Base-by-base conservation (phyloP, 805 yeast genomes). In the Metschnikowia rubicola region DNA sequence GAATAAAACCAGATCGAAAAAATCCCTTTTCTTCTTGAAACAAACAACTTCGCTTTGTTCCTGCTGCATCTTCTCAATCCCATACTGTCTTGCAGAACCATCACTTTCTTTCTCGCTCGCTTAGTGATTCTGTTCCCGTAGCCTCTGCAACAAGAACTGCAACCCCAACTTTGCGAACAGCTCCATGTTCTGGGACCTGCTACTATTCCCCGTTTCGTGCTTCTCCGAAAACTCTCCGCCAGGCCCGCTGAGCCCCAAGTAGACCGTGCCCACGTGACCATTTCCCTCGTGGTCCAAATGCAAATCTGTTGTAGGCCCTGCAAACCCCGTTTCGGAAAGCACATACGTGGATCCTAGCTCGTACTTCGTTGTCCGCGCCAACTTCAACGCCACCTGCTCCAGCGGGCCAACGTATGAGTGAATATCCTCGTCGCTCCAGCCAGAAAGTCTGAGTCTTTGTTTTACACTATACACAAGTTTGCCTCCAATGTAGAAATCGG, bases 301-400 rank as follows among this genome's bases (percentile, higher is more conserved):
- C 61, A 65, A 62, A 51, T 70, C 74, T 37, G 64, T 67, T 8
- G 72, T 69, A 2, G 95, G 94, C 1, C 96, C 96, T 0, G 96
- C 96, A 72, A 86, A 84, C 1, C 96, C 96, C 1, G 94, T 84
- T 63, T 88, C 96, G 1, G 91, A 83, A 15, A 88, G 71, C 4
- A 88, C 89, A 65, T 82, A 88, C 0, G 91, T 86, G 3, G 90
- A 82, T 0, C 96, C 96, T 54, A 88, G 74, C 61, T 88, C 96
- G 50, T 88, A 79, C 59, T 84, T 75, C 46, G 90, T 72, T 53
- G 86, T 87, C 43, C 96, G 73, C 2, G 96, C 96, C 54, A 88
- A 71, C 57, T 87, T 77, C 50, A 81, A 61, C 2, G 86, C 96
- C 13, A 86, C 95, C 38, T 73, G 75, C 56, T 84, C 89, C 35